Conservation (phyloP, 495 filamentous ascomycete species). For the Tuber aestivum region DNA sequence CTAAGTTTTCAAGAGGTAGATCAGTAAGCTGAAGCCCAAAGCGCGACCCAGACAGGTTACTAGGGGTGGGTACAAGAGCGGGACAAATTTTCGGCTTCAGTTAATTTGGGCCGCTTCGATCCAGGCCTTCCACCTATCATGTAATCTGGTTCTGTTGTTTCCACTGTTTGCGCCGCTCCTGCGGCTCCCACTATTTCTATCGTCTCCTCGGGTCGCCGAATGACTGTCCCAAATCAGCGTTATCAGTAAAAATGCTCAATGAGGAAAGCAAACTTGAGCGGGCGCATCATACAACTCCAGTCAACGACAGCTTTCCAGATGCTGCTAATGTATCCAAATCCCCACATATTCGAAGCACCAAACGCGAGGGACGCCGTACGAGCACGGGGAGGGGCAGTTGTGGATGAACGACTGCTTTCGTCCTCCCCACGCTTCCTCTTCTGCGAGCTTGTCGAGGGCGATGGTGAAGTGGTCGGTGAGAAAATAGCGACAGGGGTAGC, state of each 20-base stretch:
- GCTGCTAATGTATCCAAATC: background rate
- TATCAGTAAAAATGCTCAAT: background rate
- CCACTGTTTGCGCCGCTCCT: background rate
- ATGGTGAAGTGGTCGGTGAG: conserved; percentile 7
- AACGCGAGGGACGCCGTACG: background rate
- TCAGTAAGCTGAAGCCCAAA: background rate
- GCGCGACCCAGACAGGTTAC: background rate
- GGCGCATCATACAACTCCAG: background rate
- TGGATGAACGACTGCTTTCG: background rate
- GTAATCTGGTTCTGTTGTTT: background rate
- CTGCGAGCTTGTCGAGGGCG: conserved; percentile 23
- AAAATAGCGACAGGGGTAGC: conserved; percentile 25
- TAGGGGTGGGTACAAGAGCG: background rate
- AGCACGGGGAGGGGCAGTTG: background rate
- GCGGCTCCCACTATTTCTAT: background rate
- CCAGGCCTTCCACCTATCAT: background rate
- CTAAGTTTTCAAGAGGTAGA: background rate
- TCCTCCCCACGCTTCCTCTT: conserved; percentile 32
- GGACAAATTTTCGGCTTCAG: background rate
- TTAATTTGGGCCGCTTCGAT: background rate
- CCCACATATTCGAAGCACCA: background rate
- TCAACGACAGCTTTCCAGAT: background rate
- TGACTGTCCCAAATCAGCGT: background rate
- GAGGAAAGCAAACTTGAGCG: background rate
- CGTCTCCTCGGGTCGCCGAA: background rate